Percentiles rank a stretch among this genome's conserved stretches.
Evolutionary conservation across 2,329 filamentous ascomycete genomes (phyloP).

Genomic region (Xylariomycetidae sp.): DNA sequence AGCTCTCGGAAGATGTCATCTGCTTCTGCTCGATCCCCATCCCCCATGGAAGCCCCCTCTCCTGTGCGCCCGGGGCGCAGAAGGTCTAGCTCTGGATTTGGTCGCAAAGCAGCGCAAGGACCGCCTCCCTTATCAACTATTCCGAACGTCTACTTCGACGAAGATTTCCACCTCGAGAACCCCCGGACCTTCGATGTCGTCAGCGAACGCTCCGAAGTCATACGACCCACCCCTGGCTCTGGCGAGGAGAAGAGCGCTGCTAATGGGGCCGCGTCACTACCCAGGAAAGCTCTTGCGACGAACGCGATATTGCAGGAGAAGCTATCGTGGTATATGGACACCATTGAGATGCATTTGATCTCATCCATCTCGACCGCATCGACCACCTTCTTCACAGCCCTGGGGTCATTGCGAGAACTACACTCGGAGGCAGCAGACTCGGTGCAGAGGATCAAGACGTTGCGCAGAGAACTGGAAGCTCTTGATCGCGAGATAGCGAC

Average conservation of each 20-base stretch:
- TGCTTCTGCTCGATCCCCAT: constrained; percentile 41
- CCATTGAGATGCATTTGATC: constrained; percentile 93
- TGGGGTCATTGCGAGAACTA: constrained; percentile 84
- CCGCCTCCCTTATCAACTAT: constrained; percentile 88
- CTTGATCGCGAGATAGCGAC: constrained; percentile 84
- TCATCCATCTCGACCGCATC: constrained; percentile 94
- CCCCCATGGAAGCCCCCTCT: constrained; percentile 41
- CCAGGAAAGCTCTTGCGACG: constrained; percentile 83
- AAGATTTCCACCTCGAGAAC: constrained; percentile 92
- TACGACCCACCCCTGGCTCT: constrained; percentile 57
- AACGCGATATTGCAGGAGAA: constrained; percentile 98
- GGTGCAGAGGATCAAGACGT: constrained; percentile 73
- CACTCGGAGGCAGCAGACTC: constrained; percentile 91
- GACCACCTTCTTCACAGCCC: constrained; percentile 89
- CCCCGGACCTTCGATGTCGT: constrained; percentile 94
- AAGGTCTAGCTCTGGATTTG: constrained; percentile 41
- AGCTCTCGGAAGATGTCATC: constrained; percentile 37
- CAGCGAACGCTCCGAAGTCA: constrained; percentile 92
- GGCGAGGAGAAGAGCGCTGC: constrained; percentile 46
- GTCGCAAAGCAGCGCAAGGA: constrained; percentile 59
- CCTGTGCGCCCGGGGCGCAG: constrained; percentile 21
- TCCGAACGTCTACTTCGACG: constrained; percentile 87
- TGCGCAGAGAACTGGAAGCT: constrained; percentile 72
- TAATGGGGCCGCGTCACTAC: constrained; percentile 53
- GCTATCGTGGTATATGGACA: constrained; percentile 99